phyloP scores from a whole-genome alignment of 2,329 filamentous ascomycete species.

The Arthrobotrys sphaeroides region DNA sequence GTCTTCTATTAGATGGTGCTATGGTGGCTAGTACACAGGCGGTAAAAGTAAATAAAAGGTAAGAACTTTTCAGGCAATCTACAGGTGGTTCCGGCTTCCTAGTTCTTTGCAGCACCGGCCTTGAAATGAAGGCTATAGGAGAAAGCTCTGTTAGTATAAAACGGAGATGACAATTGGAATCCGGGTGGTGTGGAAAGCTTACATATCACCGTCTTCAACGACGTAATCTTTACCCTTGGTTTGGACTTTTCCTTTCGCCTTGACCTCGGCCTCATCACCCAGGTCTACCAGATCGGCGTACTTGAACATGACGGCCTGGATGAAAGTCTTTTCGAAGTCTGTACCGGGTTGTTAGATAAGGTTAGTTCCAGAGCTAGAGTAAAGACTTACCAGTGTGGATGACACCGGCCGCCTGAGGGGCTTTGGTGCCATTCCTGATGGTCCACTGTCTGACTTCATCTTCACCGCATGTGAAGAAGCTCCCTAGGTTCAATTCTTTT shows the following conservation, averaged over 20 bases:
- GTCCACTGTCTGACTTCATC: conserved; percentile 99
- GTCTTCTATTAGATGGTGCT: conserved; percentile 16
- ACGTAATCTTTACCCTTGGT: conserved; percentile 99
- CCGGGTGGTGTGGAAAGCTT: conserved; percentile 13
- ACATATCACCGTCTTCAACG: conserved; percentile 80
- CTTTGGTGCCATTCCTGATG: conserved; percentile 92
- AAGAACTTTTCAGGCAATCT: conserved; percentile 4
- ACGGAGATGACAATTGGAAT: not conserved
- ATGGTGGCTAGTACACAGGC: not conserved
- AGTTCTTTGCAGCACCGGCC: conserved; percentile 81
- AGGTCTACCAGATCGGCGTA: conserved; percentile 81
- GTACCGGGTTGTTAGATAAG: not conserved
- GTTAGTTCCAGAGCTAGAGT: not conserved
- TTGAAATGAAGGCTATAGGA: conserved; percentile 79
- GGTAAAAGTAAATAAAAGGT: not conserved
- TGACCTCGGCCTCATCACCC: conserved; percentile 87
- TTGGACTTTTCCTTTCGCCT: conserved; percentile 94
- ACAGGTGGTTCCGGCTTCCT: conserved; percentile 56
- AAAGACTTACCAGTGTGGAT: conserved; percentile 75
- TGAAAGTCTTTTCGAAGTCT: conserved; percentile 99
- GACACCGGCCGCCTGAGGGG: conserved; percentile 95
- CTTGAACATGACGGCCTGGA: conserved; percentile 95
- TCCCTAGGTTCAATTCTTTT: conserved; percentile 85
- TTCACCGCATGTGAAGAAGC: conserved; percentile 95
- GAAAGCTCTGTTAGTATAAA: conserved; percentile 53